Base-by-base conservation (phyloP, 345 rosid genomes). In the Arabidopsis arenosa region DNA sequence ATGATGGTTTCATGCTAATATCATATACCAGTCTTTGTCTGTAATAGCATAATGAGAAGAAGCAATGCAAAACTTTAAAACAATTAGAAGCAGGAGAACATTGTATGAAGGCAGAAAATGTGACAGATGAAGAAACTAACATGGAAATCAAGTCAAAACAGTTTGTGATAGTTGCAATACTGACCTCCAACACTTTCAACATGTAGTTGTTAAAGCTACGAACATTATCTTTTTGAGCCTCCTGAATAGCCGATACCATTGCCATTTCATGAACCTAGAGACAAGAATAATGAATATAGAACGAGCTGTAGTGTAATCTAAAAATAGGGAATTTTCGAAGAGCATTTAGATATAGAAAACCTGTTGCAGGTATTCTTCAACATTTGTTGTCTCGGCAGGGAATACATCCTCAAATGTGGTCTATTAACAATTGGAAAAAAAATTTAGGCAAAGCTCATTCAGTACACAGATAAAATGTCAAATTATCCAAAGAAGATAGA, bases 351-450 rank as follows among this genome's bases (percentile, higher is more conserved):
- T 47, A 1, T 56, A 73, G 53, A 66, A 73, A 6, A 89, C 98
- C 94, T 93, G 96, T 55, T 93, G 98, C 83, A 90, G 73, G 75
- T 90, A 93, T 66, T 93, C 96, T 79, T 93, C 98, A 72, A 93
- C 83, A 45, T 88, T 87, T 17, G 90, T 87, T 9, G 95, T 90
- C 83, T 93, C 98, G 9, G 89, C 90, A 64, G 98, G 95, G 83
- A 93, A 90, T 35, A 87, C 94, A 84, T 93, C 98, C 80, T 93
- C 98, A 73, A 90, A 93, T 39, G 91, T 86, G 44, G 95, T 85
- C 96, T 93, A 60, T 66, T 79, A 55, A 37, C 70, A 58, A 41
- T 21, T 56, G 36, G 14, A 69, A 14, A 65, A 21, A 40, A 13
- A 39, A 23, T 6, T 30, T 43, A 64, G 48, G 13, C 63, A 63